These are phyloP conservation scores for Fusarium agapanthi DNA, from an alignment of 2,329 filamentous ascomycete species.

Conservation along the genomic window DNA sequence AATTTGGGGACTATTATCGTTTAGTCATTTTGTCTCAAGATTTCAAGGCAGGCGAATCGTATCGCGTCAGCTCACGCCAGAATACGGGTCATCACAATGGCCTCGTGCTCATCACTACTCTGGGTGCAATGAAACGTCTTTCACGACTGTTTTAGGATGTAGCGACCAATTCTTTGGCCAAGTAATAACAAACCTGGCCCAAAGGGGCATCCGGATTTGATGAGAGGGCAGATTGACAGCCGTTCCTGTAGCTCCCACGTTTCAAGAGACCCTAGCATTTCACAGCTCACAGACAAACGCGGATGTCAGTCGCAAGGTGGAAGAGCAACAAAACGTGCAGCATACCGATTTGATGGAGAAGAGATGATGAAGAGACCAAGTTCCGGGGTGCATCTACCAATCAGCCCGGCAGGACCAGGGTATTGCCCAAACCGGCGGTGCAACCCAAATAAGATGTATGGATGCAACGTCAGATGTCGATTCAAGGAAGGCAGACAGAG, in stretches of 20 bases:
- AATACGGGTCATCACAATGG: slow-evolving; percentile 20
- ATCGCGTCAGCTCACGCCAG: slow-evolving; percentile 25
- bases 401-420: slow-evolving; percentile 35
- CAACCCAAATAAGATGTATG: slow-evolving; percentile 35
- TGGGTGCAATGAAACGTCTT: slow-evolving; percentile 24
- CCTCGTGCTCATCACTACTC: slow-evolving; percentile 25
- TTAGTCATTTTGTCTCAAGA: slow-evolving; percentile 30
- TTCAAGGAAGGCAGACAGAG: slow-evolving; percentile 19
- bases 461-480: slow-evolving; percentile 38
- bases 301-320: slow-evolving; percentile 30
- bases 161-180: slow-evolving; percentile 13
- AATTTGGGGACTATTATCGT: slow-evolving; percentile 11
- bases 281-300: slow-evolving; percentile 24
- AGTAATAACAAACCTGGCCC: slow-evolving; percentile 1
- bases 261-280: slow-evolving; percentile 32
- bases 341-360: slow-evolving; percentile 41
- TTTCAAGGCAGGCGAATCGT: slow-evolving; percentile 18
- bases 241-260: slow-evolving; percentile 36
- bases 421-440: slow-evolving; percentile 34
- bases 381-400: slow-evolving; percentile 41
- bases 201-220: slow-evolving; percentile 25
- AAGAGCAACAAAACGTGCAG: slow-evolving; percentile 39
- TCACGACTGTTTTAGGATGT: slow-evolving; percentile 24
- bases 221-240: slow-evolving; percentile 14
- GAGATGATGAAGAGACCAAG: slow-evolving; percentile 37